phyloP scores from a whole-genome alignment of 768 basidiomycete species.

The Leucosporidium creatinivorum region DNA sequence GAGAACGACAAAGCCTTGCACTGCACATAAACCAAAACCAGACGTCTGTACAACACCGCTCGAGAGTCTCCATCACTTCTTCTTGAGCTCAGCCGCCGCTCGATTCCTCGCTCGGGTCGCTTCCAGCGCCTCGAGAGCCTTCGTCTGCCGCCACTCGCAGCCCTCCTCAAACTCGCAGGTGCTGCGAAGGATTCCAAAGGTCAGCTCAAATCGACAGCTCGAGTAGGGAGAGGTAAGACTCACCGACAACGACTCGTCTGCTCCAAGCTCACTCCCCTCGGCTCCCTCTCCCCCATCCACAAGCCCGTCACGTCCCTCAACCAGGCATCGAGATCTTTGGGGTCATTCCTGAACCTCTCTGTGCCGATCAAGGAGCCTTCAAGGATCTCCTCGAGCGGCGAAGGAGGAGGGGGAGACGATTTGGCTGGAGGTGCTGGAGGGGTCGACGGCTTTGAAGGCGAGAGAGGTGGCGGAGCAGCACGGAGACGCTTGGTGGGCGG shows the following conservation, averaged over 20 bases:
- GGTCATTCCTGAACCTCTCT: conserved; percentile 55
- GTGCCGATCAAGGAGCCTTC: conserved; percentile 55
- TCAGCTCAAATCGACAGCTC: too few relatives aligned
- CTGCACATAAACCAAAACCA: too few relatives aligned
- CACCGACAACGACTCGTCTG: conserved; percentile 48
- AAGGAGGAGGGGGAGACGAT: background rate
- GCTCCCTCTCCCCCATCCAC: conserved; percentile 66
- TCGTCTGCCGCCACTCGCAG: conserved; percentile 68
- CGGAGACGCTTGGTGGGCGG: background rate
- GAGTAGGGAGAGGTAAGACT: conserved; percentile 54
- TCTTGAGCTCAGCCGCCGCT: background rate
- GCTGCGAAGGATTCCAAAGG: too few relatives aligned
- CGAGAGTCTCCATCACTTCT: background rate
- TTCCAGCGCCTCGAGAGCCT: conserved; percentile 45
- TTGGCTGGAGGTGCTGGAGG: background rate
- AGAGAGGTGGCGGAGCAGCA: background rate
- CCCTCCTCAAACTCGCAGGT: conserved; percentile 65
- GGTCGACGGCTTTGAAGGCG: background rate
- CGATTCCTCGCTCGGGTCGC: background rate
- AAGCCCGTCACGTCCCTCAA: conserved; percentile 56
- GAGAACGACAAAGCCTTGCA: too few relatives aligned
- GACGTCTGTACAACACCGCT: too few relatives aligned
- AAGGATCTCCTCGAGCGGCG: background rate
- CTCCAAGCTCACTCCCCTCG: conserved; percentile 61
- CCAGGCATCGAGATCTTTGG: conserved; percentile 51